A percentile compares a stretch with the other conserved stretches of the same genome.
phyloP scores from a whole-genome alignment of 306 rosid genomes.

The Prunus salicina region DNA sequence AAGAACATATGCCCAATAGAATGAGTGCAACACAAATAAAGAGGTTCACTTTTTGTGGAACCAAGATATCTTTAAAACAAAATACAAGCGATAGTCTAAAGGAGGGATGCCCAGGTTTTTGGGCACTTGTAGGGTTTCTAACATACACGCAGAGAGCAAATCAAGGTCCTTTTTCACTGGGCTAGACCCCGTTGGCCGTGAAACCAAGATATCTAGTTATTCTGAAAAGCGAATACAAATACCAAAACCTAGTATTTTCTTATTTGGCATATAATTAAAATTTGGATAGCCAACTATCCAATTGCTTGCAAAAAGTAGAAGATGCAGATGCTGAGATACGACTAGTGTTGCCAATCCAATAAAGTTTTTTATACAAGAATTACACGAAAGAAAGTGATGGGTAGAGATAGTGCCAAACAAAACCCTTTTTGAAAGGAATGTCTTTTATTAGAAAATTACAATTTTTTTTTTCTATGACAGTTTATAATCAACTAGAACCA shows the following conservation, averaged over 20 bases:
- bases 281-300: slow-evolving; percentile 24
- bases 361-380: slow-evolving; percentile 14
- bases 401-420: slow-evolving; percentile 25
- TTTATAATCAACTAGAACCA: slow-evolving; percentile 59
- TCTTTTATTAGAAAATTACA: slow-evolving; percentile 60
- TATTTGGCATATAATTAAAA: slow-evolving; percentile 5
- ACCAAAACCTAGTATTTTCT: slow-evolving; percentile 11
- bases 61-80: not conserved
- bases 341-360: slow-evolving; percentile 26
- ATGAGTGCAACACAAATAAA: slow-evolving; percentile 25
- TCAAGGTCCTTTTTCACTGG: too few relatives aligned
- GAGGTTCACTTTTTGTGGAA: slow-evolving; percentile 1
- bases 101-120: too few relatives aligned
- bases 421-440: slow-evolving; percentile 37
- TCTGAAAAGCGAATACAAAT: slow-evolving; percentile 10
- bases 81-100: too few relatives aligned
- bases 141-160: too few relatives aligned
- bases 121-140: too few relatives aligned
- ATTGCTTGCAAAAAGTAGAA: slow-evolving; percentile 13
- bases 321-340: slow-evolving; percentile 43
- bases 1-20: slow-evolving; percentile 16
- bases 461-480: slow-evolving; percentile 31
- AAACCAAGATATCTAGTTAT: slow-evolving; percentile 7
- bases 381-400: slow-evolving; percentile 36
- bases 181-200: rapidly evolving